Base-by-base conservation (phyloP, 306 rosid genomes). In the Cicer yamashitae region DNA sequence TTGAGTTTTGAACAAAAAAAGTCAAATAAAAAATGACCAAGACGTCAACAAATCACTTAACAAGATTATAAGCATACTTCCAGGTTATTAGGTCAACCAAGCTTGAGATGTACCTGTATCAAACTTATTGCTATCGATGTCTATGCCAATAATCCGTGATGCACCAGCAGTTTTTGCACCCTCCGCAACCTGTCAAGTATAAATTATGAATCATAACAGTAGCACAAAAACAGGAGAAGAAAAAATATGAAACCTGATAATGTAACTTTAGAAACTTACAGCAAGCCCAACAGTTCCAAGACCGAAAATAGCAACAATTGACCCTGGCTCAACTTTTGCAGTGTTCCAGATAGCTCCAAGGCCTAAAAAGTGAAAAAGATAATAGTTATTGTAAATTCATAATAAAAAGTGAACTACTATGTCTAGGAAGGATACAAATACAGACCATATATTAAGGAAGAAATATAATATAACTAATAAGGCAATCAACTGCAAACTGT, bases 131-230 rank as follows among this genome's bases (percentile, higher is more conserved):
- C n/a, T n/a, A n/a, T n/a, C n/a, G n/a, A n/a, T n/a, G 76, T 90
- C 96, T 61, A 92, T 68, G 80, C 97, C 96, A 71, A 92, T 92
- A 39, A 92, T 71, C 34, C 96, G 90, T 1, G 97, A 87, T 59
- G 97, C 97, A 87, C 97, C 96, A 14, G 96, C 97, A 56, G 91
- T 7, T 87, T 88, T 90, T 56, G 97, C 97, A 69, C 97, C 97
- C 82, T 92, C 97, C 13, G 93, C 97, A 43, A 92, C 93, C 97
- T 92, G 88, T 45, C 67, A 74, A 14, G 70, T 38, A 77, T 48
- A 63, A 65, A 41, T 60, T 60, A 73, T 46, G 41, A 43, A 61
- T 73, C 41, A 69, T 38, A 69, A 70, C 20, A 18, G 56, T 22
- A 76, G 18, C 74, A 34, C 44, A 70, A 51, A 51, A 79, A 43